These are phyloP conservation scores for Parmelia sp. DNA, from an alignment of 495 filamentous ascomycete species.

Conservation along the genomic window DNA sequence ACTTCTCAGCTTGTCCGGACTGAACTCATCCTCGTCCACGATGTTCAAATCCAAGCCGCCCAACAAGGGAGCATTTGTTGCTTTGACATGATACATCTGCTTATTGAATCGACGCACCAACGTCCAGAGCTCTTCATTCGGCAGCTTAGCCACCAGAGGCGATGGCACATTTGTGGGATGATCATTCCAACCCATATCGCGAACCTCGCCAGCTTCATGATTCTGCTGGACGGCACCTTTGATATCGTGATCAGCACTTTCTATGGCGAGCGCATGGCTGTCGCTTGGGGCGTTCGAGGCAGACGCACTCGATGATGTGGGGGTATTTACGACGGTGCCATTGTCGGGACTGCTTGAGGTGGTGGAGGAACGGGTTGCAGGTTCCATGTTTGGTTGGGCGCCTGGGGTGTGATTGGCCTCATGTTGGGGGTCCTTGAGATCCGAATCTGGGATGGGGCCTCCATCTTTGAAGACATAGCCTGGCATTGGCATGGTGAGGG, in stretches of 20 bases:
- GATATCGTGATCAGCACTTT: conserved; percentile 38
- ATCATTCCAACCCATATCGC: conserved; percentile 71
- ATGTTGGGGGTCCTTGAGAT: conserved; percentile 24
- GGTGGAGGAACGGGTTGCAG: conserved; percentile 19
- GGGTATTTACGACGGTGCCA: conserved; percentile 19
- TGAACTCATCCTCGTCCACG: conserved; percentile 76
- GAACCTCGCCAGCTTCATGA: conserved; percentile 44
- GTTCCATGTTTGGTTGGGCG: conserved; percentile 10
- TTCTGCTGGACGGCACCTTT: conserved; percentile 44
- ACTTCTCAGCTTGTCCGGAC: conserved; percentile 75
- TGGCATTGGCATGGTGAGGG: conserved; percentile 27
- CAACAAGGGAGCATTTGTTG: conserved; percentile 45
- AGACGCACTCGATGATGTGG: conserved; percentile 24
- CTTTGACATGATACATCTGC: conserved; percentile 88
- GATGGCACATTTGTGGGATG: conserved; percentile 49
- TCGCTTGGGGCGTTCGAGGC: conserved; percentile 35
- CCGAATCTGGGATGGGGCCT: conserved; percentile 27
- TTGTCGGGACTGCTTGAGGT: conserved; percentile 4
- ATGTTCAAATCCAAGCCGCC: conserved; percentile 73
- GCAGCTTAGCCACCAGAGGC: conserved; percentile 63
- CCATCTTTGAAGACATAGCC: conserved; percentile 30
- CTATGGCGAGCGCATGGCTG: conserved; percentile 42
- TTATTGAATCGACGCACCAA: conserved; percentile 79
- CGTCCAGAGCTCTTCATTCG: conserved; percentile 82
- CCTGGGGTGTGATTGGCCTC: conserved; percentile 8